Conservation (phyloP, 2,329 filamentous ascomycete genomes). For the Cladosporium sp. region DNA sequence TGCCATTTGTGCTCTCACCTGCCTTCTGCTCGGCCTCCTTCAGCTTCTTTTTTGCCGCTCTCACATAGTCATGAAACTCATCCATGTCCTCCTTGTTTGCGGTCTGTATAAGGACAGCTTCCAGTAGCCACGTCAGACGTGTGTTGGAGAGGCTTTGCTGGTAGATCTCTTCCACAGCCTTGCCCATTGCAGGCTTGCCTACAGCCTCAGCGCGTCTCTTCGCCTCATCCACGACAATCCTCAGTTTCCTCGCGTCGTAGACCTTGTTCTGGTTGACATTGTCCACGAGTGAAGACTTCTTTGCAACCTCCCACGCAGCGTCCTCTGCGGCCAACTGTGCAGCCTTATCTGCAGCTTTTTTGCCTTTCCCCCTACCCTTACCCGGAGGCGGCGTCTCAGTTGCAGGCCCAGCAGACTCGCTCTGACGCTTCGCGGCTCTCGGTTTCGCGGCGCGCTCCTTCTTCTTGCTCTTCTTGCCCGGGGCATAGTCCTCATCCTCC, state of each 20-base stretch:
- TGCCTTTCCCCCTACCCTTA: not conserved
- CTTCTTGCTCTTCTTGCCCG: conserved; percentile 30
- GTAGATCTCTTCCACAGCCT: conserved; percentile 39
- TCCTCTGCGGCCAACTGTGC: not conserved
- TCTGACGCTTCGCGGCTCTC: conserved; percentile 19
- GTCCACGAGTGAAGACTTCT: not conserved
- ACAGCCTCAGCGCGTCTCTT: conserved; percentile 35
- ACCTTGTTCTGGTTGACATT: not conserved
- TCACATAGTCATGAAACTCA: conserved; percentile 39
- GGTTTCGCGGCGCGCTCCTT: conserved; percentile 20
- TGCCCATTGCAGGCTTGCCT: conserved; percentile 32
- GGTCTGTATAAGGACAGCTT: conserved; percentile 37
- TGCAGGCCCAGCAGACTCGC: conserved; percentile 10
- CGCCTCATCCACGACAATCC: conserved; percentile 36
- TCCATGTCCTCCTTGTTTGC: conserved; percentile 34
- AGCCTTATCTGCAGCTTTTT: not conserved
- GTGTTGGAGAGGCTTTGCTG: conserved; percentile 34
- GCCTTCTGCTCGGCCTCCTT: conserved; percentile 10
- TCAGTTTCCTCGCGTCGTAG: conserved; percentile 22
- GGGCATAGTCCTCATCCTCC: conserved; percentile 42
- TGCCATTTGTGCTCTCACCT: conserved; percentile 24
- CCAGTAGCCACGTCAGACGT: conserved; percentile 34
- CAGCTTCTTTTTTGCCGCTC: conserved; percentile 37
- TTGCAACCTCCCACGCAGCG: not conserved
- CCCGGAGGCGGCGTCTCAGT: not conserved